Conservation (phyloP, 73 alveolate genomes). For the Paramecium caudatum region DNA sequence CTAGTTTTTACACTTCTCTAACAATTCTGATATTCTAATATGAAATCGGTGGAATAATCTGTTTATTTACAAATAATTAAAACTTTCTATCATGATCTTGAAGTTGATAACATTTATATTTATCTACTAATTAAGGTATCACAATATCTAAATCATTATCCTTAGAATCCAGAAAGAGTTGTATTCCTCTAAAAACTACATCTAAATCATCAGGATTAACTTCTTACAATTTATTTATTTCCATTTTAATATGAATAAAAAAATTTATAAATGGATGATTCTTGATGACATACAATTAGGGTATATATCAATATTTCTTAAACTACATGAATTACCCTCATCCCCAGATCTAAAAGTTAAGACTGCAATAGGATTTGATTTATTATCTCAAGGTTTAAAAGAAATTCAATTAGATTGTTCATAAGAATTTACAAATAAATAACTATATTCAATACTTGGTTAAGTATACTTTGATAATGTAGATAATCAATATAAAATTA, state of each 20-base stretch:
- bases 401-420: too few species aligned
- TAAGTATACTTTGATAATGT: background rate
- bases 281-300: background rate
- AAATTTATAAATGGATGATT: constrained; percentile 4
- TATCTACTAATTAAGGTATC: background rate
- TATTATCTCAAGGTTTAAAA: too few species aligned
- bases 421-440: too few species aligned
- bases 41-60: constrained; percentile 57
- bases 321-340: background rate
- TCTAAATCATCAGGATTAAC: constrained; percentile 66
- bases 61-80: background rate
- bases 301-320: background rate
- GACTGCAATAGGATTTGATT: too few species aligned
- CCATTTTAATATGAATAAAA: constrained; percentile 40
- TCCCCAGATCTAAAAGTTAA: too few species aligned
- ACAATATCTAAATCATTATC: constrained; percentile 32
- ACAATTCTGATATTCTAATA: constrained; percentile 11
- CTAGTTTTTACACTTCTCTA: constrained; percentile 33
- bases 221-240: constrained; percentile 33
- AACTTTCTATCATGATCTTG: constrained; percentile 56
- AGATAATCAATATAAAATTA: background rate
- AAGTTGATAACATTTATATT: constrained; percentile 18
- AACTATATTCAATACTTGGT: background rate
- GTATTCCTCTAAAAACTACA: constrained; percentile 6
- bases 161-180: background rate